These are phyloP conservation scores for Sanghuangporus baumii DNA, from an alignment of 1,284 basidiomycete genomes.

Conservation along the genomic window DNA sequence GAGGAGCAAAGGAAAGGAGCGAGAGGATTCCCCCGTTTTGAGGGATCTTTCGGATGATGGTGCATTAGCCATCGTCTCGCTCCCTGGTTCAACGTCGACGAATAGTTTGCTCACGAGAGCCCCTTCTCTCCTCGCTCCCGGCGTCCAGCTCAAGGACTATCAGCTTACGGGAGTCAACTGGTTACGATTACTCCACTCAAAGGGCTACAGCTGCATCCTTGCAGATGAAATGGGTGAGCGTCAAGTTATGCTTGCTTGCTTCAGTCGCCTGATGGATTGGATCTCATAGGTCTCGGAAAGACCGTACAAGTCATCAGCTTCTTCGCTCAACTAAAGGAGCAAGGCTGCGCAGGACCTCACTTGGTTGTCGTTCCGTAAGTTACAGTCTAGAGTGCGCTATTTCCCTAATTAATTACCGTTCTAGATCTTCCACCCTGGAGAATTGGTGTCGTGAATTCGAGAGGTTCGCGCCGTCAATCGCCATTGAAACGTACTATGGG, in stretches of 20 bases:
- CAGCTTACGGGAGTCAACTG: constrained; percentile 97
- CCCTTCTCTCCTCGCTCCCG: constrained; percentile 64
- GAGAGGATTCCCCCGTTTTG: constrained; percentile 22
- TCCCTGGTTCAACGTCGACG: constrained; percentile 39
- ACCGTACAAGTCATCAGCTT: constrained; percentile 98
- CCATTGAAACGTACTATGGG: constrained; percentile 92
- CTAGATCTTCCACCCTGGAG: constrained; percentile 90
- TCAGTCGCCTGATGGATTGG: neutral
- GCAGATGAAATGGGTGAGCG: constrained; percentile 91
- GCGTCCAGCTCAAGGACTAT: constrained; percentile 89
- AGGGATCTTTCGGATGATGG: constrained; percentile 46
- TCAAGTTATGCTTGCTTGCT: neutral
- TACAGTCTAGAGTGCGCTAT: constrained; percentile 1
- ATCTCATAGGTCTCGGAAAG: constrained; percentile 80
- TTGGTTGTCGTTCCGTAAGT: constrained; percentile 92
- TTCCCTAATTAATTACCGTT: constrained; percentile 6
- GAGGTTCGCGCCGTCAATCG: constrained; percentile 82
- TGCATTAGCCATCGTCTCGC: constrained; percentile 49
- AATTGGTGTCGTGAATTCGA: constrained; percentile 98
- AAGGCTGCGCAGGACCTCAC: constrained; percentile 77
- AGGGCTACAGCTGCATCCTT: constrained; percentile 86
- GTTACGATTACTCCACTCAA: constrained; percentile 84
- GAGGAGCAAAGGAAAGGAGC: constrained; percentile 34
- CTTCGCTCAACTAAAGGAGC: constrained; percentile 83
- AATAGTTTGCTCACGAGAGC: constrained; percentile 71